These are phyloP conservation scores for Lachnellula suecica DNA, from an alignment of 2,329 filamentous ascomycete species.

Conservation along the genomic window DNA sequence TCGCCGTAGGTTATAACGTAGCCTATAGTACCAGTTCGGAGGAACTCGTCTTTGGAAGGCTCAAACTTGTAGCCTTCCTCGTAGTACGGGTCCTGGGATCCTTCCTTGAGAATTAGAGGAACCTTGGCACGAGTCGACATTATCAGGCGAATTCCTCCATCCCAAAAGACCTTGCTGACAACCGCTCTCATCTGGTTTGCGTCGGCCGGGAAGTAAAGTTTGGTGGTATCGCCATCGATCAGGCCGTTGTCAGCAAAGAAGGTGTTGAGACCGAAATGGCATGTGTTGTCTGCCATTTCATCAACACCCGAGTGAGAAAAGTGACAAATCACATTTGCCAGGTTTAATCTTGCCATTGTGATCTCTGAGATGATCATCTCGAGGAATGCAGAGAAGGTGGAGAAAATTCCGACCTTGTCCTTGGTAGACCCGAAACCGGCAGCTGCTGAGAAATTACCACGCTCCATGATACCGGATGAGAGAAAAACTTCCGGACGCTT, in stretches of 20 bases:
- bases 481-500: conserved; percentile 39
- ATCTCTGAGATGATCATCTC: conserved; percentile 41
- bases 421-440: conserved; percentile 39
- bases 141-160: conserved; percentile 37
- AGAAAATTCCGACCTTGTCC: conserved; percentile 38
- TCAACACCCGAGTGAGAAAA: conserved; percentile 41
- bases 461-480: conserved; percentile 39
- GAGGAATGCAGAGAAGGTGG: conserved; percentile 40
- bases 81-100: conserved; percentile 35
- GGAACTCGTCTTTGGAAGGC: conserved; percentile 38
- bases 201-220: conserved; percentile 40
- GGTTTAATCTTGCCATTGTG: conserved; percentile 40
- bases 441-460: conserved; percentile 40
- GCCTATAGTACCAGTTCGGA: conserved; percentile 36
- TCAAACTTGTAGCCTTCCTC: conserved; percentile 37
- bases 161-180: conserved; percentile 38
- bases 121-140: conserved; percentile 40
- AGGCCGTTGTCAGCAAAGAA: conserved; percentile 41
- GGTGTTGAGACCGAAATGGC: conserved; percentile 40
- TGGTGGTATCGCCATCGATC: conserved; percentile 35
- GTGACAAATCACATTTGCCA: conserved; percentile 37
- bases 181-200: conserved; percentile 40
- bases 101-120: conserved; percentile 38
- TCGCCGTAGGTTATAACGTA: conserved; percentile 40
- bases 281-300: conserved; percentile 42